Evolutionary conservation across 371 early-diverging fungal species (phyloP).

Genomic region (Actinomortierella ambigua): DNA sequence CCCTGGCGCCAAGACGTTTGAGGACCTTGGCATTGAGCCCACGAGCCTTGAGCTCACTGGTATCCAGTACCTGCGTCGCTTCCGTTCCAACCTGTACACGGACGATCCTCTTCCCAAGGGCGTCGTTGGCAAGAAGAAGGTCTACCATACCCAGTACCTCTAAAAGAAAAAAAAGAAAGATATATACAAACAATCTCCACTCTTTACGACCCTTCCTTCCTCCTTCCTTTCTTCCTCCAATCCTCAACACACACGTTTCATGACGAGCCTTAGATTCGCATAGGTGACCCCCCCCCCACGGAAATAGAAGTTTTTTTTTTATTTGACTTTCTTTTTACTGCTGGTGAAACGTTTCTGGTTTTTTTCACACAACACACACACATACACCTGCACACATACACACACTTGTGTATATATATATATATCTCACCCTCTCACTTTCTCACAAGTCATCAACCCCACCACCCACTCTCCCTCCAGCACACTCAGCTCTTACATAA

Average conservation of each 20-base stretch:
- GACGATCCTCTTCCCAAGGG: slow-evolving; percentile 69
- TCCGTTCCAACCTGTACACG: slow-evolving; percentile 72
- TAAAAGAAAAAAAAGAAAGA: slow-evolving; percentile 13
- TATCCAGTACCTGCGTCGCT: slow-evolving; percentile 83
- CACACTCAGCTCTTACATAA: too few relatives aligned
- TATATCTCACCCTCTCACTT: too few relatives aligned
- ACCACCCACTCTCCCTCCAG: too few relatives aligned
- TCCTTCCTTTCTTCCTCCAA: neutral
- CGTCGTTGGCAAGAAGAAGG: slow-evolving; percentile 62
- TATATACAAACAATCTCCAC: neutral
- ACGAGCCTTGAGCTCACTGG: slow-evolving; percentile 77
- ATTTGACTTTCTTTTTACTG: too few relatives aligned
- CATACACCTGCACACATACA: too few relatives aligned
- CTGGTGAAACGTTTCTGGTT: too few relatives aligned
- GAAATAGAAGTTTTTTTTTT: too few relatives aligned
- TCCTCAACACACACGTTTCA: neutral
- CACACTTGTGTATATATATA: too few relatives aligned
- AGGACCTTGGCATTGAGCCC: slow-evolving; percentile 86
- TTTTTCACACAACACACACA: too few relatives aligned
- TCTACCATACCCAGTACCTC: slow-evolving; percentile 60
- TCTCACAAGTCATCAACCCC: too few relatives aligned
- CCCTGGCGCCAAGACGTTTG: slow-evolving; percentile 77
- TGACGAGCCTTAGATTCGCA: neutral
- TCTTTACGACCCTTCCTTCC: neutral
- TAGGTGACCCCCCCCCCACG: neutral